Evolutionary conservation across 192 early-diverging fungal species (phyloP).

Genomic region (Podila minutissima): DNA sequence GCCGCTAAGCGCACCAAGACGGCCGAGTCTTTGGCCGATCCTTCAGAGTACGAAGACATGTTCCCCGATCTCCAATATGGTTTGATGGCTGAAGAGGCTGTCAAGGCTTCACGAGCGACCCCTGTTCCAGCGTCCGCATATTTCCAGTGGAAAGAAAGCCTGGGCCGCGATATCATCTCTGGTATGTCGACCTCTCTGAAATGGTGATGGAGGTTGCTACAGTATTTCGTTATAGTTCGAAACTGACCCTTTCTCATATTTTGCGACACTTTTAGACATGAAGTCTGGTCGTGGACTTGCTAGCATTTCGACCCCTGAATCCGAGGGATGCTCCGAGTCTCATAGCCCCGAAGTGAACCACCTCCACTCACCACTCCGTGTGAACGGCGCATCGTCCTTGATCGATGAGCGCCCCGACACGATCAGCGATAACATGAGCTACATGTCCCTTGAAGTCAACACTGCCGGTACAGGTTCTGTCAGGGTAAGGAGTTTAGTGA

Average conservation of each 20-base stretch:
- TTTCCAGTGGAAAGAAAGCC: slow-evolving; percentile 64
- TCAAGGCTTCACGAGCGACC: slow-evolving; percentile 36
- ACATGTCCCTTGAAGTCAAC: slow-evolving; percentile 81
- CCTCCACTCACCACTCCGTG: slow-evolving; percentile 1
- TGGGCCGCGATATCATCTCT: slow-evolving; percentile 66
- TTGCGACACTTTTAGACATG: slow-evolving; percentile 10
- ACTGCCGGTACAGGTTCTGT: slow-evolving; percentile 82
- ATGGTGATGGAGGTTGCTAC: neutral
- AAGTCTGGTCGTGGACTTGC: slow-evolving; percentile 34
- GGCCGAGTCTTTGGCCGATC: slow-evolving; percentile 90
- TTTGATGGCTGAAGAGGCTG: slow-evolving; percentile 63
- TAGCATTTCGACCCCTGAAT: neutral
- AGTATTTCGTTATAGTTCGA: no score
- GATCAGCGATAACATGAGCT: slow-evolving; percentile 69
- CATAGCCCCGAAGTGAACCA: neutral
- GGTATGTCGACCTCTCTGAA: slow-evolving; percentile 24
- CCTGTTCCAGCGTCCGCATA: slow-evolving; percentile 62
- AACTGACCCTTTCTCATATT: no score
- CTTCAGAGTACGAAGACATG: slow-evolving; percentile 82
- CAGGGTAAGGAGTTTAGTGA: slow-evolving; percentile 53
- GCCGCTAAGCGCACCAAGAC: slow-evolving; percentile 78
- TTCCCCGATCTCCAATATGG: slow-evolving; percentile 83
- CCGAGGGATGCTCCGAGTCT: neutral
- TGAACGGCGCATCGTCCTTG: slow-evolving; percentile 4
- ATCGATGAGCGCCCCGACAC: slow-evolving; percentile 50